These are phyloP conservation scores for Urtica urens DNA, from an alignment of 306 rosid genomes.

Conservation along the genomic window DNA sequence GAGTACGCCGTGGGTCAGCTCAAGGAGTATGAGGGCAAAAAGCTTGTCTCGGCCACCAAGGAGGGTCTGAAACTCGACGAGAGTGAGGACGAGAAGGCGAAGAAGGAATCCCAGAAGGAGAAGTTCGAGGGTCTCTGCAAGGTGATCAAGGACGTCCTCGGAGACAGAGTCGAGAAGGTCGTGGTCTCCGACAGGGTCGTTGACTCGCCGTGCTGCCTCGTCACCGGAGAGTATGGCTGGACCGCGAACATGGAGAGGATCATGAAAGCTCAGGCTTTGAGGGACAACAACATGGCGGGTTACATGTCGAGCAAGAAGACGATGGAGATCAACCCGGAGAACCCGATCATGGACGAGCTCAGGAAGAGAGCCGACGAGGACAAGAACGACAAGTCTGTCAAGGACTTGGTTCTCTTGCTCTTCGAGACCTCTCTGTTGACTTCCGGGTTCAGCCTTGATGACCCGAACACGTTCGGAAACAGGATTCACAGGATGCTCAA, in stretches of 20 bases:
- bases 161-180: constrained; percentile 85
- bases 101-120: constrained; percentile 50
- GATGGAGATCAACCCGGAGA: constrained; percentile 92
- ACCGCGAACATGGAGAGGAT: constrained; percentile 96
- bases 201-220: constrained; percentile 84
- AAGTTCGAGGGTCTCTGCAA: constrained; percentile 75
- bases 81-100: constrained; percentile 67
- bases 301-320: constrained; percentile 97
- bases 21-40: constrained; percentile 88
- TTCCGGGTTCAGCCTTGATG: constrained; percentile 93
- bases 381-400: constrained; percentile 87
- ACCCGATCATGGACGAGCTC: constrained; percentile 90
- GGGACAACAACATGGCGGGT: constrained; percentile 89
- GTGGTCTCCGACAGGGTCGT: constrained; percentile 90
- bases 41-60: constrained; percentile 84
- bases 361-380: constrained; percentile 78
- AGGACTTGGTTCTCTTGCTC: constrained; percentile 79
- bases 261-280: constrained; percentile 89
- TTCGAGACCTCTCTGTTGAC: constrained; percentile 88
- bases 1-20: constrained; percentile 89
- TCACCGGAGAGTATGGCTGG: constrained; percentile 94
- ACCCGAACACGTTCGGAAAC: constrained; percentile 93
- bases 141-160: constrained; percentile 88
- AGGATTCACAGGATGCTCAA: constrained; percentile 92
- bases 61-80: constrained; percentile 84